Percentiles rank a stretch among this genome's conserved stretches.
Conservation (phyloP, 2,329 filamentous ascomycete genomes). For the Aspergillus nomiae region DNA sequence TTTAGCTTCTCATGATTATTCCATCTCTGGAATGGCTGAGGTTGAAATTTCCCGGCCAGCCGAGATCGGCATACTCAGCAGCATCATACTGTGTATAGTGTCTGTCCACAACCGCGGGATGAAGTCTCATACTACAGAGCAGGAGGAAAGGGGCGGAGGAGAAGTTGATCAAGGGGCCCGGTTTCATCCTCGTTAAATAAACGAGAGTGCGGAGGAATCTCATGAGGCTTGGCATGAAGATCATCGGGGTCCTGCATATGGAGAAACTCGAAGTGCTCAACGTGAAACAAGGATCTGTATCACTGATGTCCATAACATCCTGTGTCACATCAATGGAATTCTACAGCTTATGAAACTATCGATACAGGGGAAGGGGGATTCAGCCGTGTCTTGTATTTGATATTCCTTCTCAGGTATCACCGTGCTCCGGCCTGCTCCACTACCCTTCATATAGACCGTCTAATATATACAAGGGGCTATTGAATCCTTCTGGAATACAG, state of each 20-base stretch:
- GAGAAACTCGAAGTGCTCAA: neutral
- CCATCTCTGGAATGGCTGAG: neutral
- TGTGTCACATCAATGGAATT: neutral
- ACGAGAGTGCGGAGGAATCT: neutral
- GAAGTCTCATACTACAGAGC: neutral
- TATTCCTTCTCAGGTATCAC: neutral
- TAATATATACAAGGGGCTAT: neutral
- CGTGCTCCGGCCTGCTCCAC: neutral
- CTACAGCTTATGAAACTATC: too few relatives aligned
- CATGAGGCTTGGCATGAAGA: neutral
- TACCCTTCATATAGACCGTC: neutral
- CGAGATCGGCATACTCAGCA: neutral
- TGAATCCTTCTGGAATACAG: neutral
- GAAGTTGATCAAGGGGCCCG: neutral
- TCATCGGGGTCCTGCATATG: neutral
- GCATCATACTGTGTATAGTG: neutral
- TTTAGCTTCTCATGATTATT: neutral
- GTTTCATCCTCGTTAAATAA: neutral
- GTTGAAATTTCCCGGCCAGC: neutral
- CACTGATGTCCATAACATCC: neutral
- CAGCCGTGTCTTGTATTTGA: neutral
- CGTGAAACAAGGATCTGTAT: neutral
- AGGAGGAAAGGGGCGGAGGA: neutral
- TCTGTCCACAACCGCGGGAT: neutral
- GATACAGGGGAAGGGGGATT: rapidly evolving